These are phyloP conservation scores for Cavenderia fasciculata DNA, from an alignment of 78 protist species.

Conservation along the genomic window DNA sequence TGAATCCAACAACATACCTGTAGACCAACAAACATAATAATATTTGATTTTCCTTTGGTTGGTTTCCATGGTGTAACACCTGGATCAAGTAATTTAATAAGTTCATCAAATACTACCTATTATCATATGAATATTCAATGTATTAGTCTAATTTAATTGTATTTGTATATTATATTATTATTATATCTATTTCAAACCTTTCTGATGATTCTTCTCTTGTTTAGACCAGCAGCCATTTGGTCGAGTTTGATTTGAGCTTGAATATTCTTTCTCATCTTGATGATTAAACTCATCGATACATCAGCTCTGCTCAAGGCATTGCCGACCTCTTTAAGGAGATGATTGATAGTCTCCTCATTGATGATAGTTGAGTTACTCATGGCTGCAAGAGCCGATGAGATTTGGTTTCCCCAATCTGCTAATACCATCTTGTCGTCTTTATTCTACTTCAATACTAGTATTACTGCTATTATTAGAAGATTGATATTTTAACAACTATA, in stretches of 20 bases:
- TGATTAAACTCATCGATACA: conserved; percentile 90
- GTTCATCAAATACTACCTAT: conserved; percentile 90
- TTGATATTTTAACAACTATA: too few relatives aligned
- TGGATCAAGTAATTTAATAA: conserved; percentile 94
- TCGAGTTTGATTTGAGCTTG: conserved; percentile 77
- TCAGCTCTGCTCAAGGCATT: conserved; percentile 93
- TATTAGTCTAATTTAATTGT: too few relatives aligned
- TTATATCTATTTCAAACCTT: neutral
- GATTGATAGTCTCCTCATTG: conserved; percentile 86
- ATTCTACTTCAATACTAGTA: neutral
- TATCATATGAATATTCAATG: neutral
- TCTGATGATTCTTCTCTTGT: conserved; percentile 87
- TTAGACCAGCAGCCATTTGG: conserved; percentile 90
- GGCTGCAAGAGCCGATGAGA: conserved; percentile 87
- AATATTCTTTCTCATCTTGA: conserved; percentile 85
- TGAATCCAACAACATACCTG: too few relatives aligned
- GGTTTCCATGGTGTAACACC: conserved; percentile 91
- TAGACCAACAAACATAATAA: conserved; percentile 99
- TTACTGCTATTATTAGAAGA: too few relatives aligned
- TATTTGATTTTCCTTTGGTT: conserved; percentile 90
- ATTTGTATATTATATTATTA: neutral
- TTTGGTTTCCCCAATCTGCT: conserved; percentile 90
- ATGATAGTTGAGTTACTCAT: conserved; percentile 82
- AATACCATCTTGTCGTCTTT: conserved; percentile 88
- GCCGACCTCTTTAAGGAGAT: conserved; percentile 88